Percentiles rank a stretch among this genome's conserved stretches.
phyloP scores from a whole-genome alignment of 2,329 filamentous ascomycete species.

The Aspergillus ochraceus region DNA sequence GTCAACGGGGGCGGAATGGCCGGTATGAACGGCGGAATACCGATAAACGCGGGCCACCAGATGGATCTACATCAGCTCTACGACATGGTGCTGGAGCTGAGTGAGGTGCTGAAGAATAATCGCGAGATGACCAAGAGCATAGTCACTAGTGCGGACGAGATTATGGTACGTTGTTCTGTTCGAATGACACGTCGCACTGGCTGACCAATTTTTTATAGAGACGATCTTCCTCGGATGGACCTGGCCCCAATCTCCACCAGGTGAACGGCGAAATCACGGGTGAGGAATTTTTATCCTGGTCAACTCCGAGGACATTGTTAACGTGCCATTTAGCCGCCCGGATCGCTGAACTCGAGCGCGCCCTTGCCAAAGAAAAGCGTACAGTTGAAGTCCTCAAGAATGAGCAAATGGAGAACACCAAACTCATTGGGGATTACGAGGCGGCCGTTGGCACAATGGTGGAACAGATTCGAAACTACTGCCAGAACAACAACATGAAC shows the following conservation, averaged over 20 bases:
- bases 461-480: conserved; percentile 53
- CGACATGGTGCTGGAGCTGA: conserved; percentile 51
- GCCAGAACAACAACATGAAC: conserved; percentile 50
- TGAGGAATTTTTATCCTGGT: conserved; percentile 21
- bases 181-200: background rate
- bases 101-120: conserved; percentile 50
- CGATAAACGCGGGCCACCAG: conserved; percentile 51
- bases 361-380: conserved; percentile 47
- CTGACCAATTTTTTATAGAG: conserved; percentile 32
- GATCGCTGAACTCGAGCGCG: conserved; percentile 51
- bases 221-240: conserved; percentile 43
- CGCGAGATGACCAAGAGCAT: conserved; percentile 51
- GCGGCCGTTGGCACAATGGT: conserved; percentile 48
- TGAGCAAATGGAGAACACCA: conserved; percentile 50
- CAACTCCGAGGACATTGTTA: background rate
- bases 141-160: conserved; percentile 50
- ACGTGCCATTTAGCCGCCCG: conserved; percentile 28
- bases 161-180: conserved; percentile 39
- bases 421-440: conserved; percentile 51
- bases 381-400: conserved; percentile 43
- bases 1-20: conserved; percentile 38
- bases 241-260: conserved; percentile 42
- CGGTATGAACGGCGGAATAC: conserved; percentile 39
- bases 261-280: conserved; percentile 45
- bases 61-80: conserved; percentile 54